A percentile compares a stretch with the other conserved stretches of the same genome.
phyloP scores from a whole-genome alignment of 2,329 filamentous ascomycete species.

The Tolypocladium paradoxum region DNA sequence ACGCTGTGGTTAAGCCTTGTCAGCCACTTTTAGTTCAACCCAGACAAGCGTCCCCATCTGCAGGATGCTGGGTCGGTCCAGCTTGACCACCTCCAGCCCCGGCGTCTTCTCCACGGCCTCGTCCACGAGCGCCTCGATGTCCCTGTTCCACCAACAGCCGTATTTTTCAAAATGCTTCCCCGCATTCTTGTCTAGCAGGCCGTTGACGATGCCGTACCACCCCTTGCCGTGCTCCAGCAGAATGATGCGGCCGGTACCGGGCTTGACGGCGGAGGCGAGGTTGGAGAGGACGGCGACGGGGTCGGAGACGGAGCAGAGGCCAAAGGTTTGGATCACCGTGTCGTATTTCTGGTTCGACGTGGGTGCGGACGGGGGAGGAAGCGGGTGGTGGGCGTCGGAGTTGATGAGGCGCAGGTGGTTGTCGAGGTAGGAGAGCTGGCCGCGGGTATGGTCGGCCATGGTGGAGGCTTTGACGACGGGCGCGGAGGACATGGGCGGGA shows the following conservation, averaged over 20 bases:
- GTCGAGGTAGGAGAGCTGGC: conserved; percentile 27
- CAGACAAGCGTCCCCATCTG: conserved; percentile 49
- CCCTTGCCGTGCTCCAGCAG: conserved; percentile 54
- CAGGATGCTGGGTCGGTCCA: conserved; percentile 39
- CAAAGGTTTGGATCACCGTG: conserved; percentile 54
- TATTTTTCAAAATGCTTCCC: conserved; percentile 45
- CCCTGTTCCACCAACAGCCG: conserved; percentile 60
- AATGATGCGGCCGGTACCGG: conserved; percentile 46
- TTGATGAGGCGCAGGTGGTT: conserved; percentile 35
- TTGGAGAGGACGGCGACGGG: conserved; percentile 42
- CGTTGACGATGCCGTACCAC: conserved; percentile 42
- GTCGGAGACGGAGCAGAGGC: conserved; percentile 50
- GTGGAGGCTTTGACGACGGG: conserved; percentile 21
- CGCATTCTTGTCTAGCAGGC: conserved; percentile 43
- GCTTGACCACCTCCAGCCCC: conserved; percentile 44
- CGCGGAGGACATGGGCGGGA: conserved; percentile 26
- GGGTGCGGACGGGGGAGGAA: conserved; percentile 28
- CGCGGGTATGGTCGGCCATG: conserved; percentile 22
- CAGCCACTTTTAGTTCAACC: conserved; percentile 41
- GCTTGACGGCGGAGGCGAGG: conserved; percentile 40
- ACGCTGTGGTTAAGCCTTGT: conserved; percentile 6
- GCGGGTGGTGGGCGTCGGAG: conserved; percentile 33
- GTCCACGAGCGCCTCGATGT: conserved; percentile 44
- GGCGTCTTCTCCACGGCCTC: conserved; percentile 36
- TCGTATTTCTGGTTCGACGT: conserved; percentile 40